These are phyloP conservation scores for Venturia effusa DNA, from an alignment of 2,329 filamentous ascomycete genomes.

Conservation along the genomic window DNA sequence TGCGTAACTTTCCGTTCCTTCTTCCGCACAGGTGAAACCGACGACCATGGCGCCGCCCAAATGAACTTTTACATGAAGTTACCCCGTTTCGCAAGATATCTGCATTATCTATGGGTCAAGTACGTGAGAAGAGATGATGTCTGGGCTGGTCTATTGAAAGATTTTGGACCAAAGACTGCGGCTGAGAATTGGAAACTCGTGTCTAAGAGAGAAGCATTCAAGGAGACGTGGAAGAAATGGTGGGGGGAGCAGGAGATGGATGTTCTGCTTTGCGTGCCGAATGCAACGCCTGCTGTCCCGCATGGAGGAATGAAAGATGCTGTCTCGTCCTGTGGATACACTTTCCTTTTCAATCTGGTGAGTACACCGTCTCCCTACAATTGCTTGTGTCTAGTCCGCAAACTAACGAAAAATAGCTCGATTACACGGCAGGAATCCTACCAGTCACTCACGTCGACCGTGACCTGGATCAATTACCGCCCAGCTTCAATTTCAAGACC, in stretches of 20 bases:
- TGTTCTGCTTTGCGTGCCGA: conserved; percentile 72
- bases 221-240: conserved; percentile 72
- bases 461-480: conserved; percentile 53
- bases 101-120: conserved; percentile 86
- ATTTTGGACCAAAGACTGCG: conserved; percentile 64
- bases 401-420: conserved; percentile 43
- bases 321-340: conserved; percentile 81
- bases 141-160: conserved; percentile 66
- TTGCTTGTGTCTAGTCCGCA: neutral
- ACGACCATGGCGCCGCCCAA: conserved; percentile 66
- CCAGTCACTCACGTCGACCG: conserved; percentile 79
- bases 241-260: conserved; percentile 57
- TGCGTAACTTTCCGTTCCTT: conserved; percentile 68
- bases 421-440: conserved; percentile 74
- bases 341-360: conserved; percentile 83
- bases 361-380: conserved; percentile 20
- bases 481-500: conserved; percentile 47
- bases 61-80: conserved; percentile 65
- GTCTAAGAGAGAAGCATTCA: conserved; percentile 64
- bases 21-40: conserved; percentile 66
- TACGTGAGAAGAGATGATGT: conserved; percentile 65
- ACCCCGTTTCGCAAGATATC: conserved; percentile 62
- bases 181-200: conserved; percentile 78
- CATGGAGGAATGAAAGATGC: conserved; percentile 80
- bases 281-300: conserved; percentile 80